Evolutionary conservation across 345 rosid species (phyloP).

Genomic region (Raphanus sativus): DNA sequence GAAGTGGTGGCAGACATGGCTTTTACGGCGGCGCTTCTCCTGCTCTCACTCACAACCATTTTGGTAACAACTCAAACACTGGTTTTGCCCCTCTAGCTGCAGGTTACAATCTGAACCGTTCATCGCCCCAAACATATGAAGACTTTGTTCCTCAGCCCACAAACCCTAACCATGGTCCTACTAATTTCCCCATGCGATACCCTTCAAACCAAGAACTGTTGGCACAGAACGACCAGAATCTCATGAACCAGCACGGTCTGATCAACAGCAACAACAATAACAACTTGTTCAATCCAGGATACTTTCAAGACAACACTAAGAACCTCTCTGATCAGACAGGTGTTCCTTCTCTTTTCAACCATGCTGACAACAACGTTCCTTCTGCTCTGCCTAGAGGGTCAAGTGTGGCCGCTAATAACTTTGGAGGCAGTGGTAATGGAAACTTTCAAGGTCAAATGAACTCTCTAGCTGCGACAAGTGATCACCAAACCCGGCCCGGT

Average conservation of each 20-base stretch:
- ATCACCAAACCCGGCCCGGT: background rate
- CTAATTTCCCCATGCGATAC: constrained; percentile 49
- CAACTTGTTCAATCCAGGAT: constrained; percentile 51
- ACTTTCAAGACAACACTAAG: constrained; percentile 44
- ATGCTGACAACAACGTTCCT: constrained; percentile 49
- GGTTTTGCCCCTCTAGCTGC: constrained; percentile 20
- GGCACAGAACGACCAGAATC: constrained; percentile 26
- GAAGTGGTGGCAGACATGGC: constrained; percentile 25
- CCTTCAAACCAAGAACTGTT: constrained; percentile 30
- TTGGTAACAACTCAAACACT: constrained; percentile 17
- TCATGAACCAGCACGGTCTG: constrained; percentile 36
- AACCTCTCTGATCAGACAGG: constrained; percentile 33
- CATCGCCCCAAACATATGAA: constrained; percentile 25
- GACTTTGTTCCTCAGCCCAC: constrained; percentile 44
- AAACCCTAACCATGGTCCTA: constrained; percentile 32
- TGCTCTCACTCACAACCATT: constrained; percentile 35
- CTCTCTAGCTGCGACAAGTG: background rate
- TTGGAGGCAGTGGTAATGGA: background rate
- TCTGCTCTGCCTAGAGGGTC: constrained; percentile 55
- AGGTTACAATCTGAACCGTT: constrained; percentile 34
- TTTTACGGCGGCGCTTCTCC: constrained; percentile 42
- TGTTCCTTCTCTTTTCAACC: constrained; percentile 67
- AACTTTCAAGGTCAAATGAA: background rate
- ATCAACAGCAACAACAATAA: constrained; percentile 22
- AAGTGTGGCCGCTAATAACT: constrained; percentile 23